Evolutionary conservation across 2,329 filamentous ascomycete genomes (phyloP).

Genomic region (Hypomyces perniciosus): DNA sequence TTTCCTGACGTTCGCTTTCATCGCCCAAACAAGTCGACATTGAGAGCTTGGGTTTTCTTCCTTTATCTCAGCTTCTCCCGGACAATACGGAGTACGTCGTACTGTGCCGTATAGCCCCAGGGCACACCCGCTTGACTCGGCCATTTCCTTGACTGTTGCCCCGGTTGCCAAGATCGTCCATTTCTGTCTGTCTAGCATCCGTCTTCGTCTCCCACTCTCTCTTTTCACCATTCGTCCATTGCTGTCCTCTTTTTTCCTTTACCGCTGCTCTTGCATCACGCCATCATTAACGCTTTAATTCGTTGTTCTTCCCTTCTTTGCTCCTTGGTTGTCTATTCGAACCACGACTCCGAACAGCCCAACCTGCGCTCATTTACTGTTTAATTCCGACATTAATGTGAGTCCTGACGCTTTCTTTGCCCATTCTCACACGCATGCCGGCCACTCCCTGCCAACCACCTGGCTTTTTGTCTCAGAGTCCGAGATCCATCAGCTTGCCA

Average conservation of each 20-base stretch:
- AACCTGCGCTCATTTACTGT: conserved; percentile 9
- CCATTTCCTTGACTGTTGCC: conserved; percentile 9
- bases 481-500: conserved; percentile 5
- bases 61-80: neutral
- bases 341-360: neutral
- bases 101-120: conserved; percentile 6
- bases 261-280: neutral
- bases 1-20: conserved; percentile 13
- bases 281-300: neutral
- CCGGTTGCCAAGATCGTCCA: conserved; percentile 9
- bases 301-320: neutral
- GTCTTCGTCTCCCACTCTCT: neutral
- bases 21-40: conserved; percentile 4
- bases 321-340: neutral
- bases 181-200: neutral
- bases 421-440: conserved; percentile 23
- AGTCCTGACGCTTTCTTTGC: conserved; percentile 26
- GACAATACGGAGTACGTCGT: conserved; percentile 4
- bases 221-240: neutral
- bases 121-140: conserved; percentile 6
- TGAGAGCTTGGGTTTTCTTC: conserved; percentile 1
- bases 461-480: conserved; percentile 16
- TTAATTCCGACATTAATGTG: conserved; percentile 29
- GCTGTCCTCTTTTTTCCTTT: neutral
- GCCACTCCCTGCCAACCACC: conserved; percentile 25